These are phyloP conservation scores for Euptelea pleiosperma DNA, from an alignment of 164 flowering plant species.

Conservation along the genomic window DNA sequence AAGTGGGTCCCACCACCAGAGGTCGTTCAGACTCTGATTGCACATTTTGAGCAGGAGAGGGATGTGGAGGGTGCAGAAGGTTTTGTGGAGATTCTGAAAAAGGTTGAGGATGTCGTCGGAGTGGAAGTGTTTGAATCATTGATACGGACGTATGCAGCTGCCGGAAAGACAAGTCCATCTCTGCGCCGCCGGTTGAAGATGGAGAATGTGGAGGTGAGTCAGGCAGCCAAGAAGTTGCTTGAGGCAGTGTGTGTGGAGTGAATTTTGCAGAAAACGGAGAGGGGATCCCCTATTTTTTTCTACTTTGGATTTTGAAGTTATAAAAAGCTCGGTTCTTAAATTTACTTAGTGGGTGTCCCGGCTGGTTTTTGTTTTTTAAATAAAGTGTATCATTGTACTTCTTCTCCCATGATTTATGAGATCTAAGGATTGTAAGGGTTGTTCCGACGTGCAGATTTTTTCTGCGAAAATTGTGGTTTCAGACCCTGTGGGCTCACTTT, in stretches of 20 bases:
- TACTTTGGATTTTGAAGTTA: background rate
- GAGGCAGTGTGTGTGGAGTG: slow-evolving; percentile 52
- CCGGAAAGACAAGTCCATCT: slow-evolving; percentile 57
- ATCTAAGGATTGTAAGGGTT: no score
- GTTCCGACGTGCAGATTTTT: no score
- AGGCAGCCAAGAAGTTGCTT: slow-evolving; percentile 56
- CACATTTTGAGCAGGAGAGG: slow-evolving; percentile 61
- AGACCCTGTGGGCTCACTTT: no score
- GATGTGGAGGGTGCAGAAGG: slow-evolving; percentile 88
- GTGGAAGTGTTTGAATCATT: slow-evolving; percentile 60
- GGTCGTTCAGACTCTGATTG: slow-evolving; percentile 43
- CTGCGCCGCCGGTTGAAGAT: slow-evolving; percentile 71
- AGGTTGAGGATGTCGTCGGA: slow-evolving; percentile 40
- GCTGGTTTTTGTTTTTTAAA: no score
- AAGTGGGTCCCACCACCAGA: slow-evolving; percentile 69
- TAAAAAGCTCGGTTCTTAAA: no score
- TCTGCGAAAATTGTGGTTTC: no score
- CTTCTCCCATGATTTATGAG: no score
- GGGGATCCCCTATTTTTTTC: background rate
- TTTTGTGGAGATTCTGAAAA: slow-evolving; percentile 54
- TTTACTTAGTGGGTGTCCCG: no score
- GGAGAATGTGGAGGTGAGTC: slow-evolving; percentile 80
- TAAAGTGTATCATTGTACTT: no score
- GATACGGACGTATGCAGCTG: slow-evolving; percentile 76
- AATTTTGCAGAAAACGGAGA: slow-evolving; percentile 13